phyloP scores from a whole-genome alignment of 2,329 filamentous ascomycete genomes.

The Sporothrix inflata region DNA sequence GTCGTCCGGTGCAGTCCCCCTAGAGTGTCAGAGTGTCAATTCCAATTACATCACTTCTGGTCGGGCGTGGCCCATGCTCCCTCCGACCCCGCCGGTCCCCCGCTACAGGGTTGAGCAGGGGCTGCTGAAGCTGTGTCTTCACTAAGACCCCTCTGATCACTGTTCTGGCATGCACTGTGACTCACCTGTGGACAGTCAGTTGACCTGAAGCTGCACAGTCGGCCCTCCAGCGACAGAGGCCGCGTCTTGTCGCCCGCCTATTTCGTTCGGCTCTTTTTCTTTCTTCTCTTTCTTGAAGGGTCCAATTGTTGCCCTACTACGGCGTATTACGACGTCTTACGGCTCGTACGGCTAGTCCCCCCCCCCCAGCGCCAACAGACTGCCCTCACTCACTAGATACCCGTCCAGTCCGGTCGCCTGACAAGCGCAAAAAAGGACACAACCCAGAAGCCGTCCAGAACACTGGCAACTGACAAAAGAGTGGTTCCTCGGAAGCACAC shows the following conservation, averaged over 20 bases:
- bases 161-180: constrained; percentile 10
- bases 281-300: neutral
- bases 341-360: neutral
- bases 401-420: constrained; percentile 6
- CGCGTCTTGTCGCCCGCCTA: neutral
- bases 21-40: neutral
- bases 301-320: neutral
- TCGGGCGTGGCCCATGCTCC: constrained; percentile 5
- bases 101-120: constrained; percentile 14
- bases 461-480: neutral
- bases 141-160: neutral
- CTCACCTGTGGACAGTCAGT: constrained; percentile 23
- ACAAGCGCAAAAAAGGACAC: neutral
- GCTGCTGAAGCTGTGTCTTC: too few relatives aligned
- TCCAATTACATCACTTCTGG: constrained; percentile 21
- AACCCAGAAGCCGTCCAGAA: constrained; percentile 8
- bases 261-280: neutral
- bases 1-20: neutral
- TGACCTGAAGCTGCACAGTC: neutral
- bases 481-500: too few relatives aligned
- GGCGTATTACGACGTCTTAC: too few relatives aligned
- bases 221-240: too few relatives aligned
- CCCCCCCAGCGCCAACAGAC: neutral
- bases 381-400: too few relatives aligned
- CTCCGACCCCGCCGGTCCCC: constrained; percentile 22